Percentiles rank a stretch among this genome's conserved stretches.
Evolutionary conservation across 306 rosid species (phyloP).

Genomic region (Biancaea sappan): DNA sequence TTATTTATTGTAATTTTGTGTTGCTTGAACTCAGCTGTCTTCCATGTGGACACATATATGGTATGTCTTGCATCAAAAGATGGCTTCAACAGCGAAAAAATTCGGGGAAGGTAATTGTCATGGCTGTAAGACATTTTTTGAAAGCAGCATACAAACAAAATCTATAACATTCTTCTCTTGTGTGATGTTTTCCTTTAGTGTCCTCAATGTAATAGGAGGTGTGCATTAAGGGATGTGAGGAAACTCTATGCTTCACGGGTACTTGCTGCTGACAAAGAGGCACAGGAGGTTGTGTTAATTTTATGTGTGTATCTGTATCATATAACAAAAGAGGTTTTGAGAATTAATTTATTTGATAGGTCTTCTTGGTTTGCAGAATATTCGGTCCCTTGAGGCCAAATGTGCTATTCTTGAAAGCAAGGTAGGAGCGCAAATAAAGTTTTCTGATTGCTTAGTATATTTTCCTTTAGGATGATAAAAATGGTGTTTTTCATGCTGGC

Average conservation of each 20-base stretch:
- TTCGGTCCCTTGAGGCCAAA: slow-evolving; percentile 65
- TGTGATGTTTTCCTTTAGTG: slow-evolving; percentile 48
- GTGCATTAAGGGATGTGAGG: slow-evolving; percentile 72
- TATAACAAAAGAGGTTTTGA: neutral
- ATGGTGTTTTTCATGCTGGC: neutral
- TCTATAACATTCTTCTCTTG: neutral
- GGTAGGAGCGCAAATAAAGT: slow-evolving; percentile 45
- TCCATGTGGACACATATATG: slow-evolving; percentile 92
- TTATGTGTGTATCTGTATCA: neutral
- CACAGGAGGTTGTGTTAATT: slow-evolving; percentile 61
- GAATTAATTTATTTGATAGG: slow-evolving; percentile 22
- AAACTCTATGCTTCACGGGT: slow-evolving; percentile 70
- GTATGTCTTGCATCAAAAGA: slow-evolving; percentile 78
- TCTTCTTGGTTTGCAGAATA: slow-evolving; percentile 53
- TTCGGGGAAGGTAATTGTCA: slow-evolving; percentile 61
- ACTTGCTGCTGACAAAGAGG: slow-evolving; percentile 66
- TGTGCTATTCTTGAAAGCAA: slow-evolving; percentile 66
- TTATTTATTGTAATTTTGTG: neutral
- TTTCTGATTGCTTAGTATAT: neutral
- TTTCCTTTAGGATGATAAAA: neutral
- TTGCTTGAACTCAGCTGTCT: slow-evolving; percentile 67
- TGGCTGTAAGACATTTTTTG: neutral
- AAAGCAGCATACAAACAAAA: neutral
- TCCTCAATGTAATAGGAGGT: slow-evolving; percentile 82
- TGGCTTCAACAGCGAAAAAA: slow-evolving; percentile 67